Evolutionary conservation across 2,329 filamentous ascomycete genomes (phyloP), one percentile per base, ranked within the genome.

Genomic region (Aspergillus hiratsukae): DNA sequence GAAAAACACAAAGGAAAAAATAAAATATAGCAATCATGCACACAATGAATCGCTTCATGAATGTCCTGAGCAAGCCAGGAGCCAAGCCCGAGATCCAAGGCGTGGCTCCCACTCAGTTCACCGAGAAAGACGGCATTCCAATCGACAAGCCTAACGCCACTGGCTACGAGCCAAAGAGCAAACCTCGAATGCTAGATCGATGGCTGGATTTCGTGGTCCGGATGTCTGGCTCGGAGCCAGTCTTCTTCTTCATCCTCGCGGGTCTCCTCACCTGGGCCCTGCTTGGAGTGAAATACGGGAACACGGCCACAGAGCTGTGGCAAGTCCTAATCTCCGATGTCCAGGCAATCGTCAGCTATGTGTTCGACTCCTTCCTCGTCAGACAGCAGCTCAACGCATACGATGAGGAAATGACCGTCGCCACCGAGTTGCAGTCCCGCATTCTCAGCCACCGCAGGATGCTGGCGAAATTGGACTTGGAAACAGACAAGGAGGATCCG

Each of bases 201-300:
- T 57, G 51, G 56, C 51, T 70, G 6, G 68, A 70, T 49, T 58
- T 56, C 27, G 55, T 68, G 31, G 67, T 67, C n/a, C 54, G 55
- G 31, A 51, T 56, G 3, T 65, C 66, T 21, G 68, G 68, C 17
- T 69, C 68, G 1, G 59, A 57, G 25, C 52, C 45, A 17, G 59
- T 64, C 8, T 67, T 69, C 51, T 61, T 64, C 17, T 53, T 69
- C 49, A 74, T 73, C 52, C 43, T 75, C 7, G 54, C 64, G 1
- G 51, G 71, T 0, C 58, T 69, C 10, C 53, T 68, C 4, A 29
- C 51, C 2, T 70, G 66, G 67, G 65, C 61, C 17, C 59, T 70
- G 31, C 53, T 66, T 0, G 67, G 67, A 0, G 64, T 68, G 48
- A 56, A 19, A n/a, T 68, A 61, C 50, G 56, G 58, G 10, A 45